A percentile compares a stretch with the other conserved stretches of the same genome.
phyloP scores from a whole-genome alignment of 306 rosid genomes.

The Senna tora region DNA sequence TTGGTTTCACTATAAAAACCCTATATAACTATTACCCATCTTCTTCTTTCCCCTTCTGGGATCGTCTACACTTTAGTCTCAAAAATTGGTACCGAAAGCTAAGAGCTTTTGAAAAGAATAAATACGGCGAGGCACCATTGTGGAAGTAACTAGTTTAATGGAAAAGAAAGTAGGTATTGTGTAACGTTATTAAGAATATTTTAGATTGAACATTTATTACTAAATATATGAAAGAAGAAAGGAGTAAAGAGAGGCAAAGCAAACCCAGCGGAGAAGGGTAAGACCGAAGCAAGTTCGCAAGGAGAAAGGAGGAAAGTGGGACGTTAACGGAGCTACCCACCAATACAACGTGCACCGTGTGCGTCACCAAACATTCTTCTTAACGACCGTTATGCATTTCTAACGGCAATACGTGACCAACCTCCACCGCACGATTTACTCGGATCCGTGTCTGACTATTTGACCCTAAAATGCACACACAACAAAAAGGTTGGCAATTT shows the following conservation, averaged over 20 bases:
- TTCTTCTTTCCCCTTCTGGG: background rate
- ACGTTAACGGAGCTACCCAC: constrained; percentile 16
- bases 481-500: no score
- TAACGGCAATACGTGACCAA: constrained; percentile 12
- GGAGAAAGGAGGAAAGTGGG: background rate
- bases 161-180: background rate
- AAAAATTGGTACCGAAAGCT: constrained; percentile 22
- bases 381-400: constrained; percentile 9
- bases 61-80: constrained; percentile 10
- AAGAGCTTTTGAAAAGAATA: constrained; percentile 15
- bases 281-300: background rate
- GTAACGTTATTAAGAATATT: background rate
- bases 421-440: background rate
- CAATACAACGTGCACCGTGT: background rate
- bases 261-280: background rate
- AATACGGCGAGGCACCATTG: background rate
- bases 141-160: background rate
- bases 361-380: background rate
- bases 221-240: background rate
- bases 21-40: constrained; percentile 19
- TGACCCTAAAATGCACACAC: background rate
- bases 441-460: background rate
- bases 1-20: constrained; percentile 3
- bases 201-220: background rate
- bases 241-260: constrained; percentile 16